A percentile compares a stretch with the other conserved stretches of the same genome.
Conservation (phyloP, 75 land plant genomes). For the Isoetes taiwanensis region DNA sequence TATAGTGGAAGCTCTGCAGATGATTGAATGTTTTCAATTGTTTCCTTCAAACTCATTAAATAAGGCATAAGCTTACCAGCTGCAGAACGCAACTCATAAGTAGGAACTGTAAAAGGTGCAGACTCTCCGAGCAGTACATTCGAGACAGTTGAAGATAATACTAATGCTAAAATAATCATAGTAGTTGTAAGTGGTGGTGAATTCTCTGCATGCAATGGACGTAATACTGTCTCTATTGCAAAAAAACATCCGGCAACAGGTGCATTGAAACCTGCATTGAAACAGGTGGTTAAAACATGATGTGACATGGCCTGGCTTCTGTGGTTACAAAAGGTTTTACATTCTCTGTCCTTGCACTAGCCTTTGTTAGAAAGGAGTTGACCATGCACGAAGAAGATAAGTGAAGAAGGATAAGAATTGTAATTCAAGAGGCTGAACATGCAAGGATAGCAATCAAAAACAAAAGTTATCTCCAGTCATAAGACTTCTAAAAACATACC, state of each 20-base stretch:
- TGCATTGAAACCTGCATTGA: conserved; percentile 90
- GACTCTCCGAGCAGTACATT: conserved; percentile 74
- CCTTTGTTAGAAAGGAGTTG: too few species aligned
- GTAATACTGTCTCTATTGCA: conserved; percentile 94
- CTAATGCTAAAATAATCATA: conserved; percentile 97
- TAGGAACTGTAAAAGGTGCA: conserved; percentile 83
- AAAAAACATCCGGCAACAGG: conserved; percentile 92
- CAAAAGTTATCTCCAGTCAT: too few species aligned
- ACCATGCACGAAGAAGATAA: too few species aligned
- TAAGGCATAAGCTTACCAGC: conserved; percentile 54
- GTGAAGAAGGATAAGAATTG: too few species aligned
- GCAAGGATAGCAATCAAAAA: too few species aligned
- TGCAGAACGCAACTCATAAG: conserved; percentile 95
- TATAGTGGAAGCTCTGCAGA: conserved; percentile 88
- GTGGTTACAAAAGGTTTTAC: too few species aligned
- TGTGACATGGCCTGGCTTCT: too few species aligned
- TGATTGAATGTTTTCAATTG: not conserved
- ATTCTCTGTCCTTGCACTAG: too few species aligned
- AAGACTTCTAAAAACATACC: too few species aligned
- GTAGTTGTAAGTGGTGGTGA: conserved; percentile 98
- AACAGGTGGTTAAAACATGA: too few species aligned
- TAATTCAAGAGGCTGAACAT: too few species aligned
- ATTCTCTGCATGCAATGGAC: conserved; percentile 94
- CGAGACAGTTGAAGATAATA: conserved; percentile 89
- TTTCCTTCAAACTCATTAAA: not conserved